Conservation (phyloP, 2,329 filamentous ascomycete species). For the Pyricularia sp. region DNA sequence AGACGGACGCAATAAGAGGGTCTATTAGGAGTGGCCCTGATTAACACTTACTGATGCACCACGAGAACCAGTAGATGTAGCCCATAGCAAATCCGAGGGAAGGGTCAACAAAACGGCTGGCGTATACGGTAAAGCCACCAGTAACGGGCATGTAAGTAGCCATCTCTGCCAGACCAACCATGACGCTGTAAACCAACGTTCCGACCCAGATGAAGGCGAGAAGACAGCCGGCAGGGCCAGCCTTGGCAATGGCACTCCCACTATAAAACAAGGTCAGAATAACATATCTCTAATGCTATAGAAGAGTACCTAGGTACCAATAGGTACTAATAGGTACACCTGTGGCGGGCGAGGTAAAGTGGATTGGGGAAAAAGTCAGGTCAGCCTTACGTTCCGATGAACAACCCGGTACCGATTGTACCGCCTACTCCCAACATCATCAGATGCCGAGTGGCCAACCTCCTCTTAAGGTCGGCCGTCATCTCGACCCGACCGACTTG, state of each 20-base stretch:
- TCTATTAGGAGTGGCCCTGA: neutral
- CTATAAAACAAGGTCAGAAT: neutral
- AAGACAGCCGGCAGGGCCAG: conserved; percentile 57
- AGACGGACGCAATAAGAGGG: neutral
- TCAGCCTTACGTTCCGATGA: conserved; percentile 32
- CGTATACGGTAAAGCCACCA: conserved; percentile 69
- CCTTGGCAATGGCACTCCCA: conserved; percentile 45
- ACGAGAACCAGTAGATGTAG: conserved; percentile 78
- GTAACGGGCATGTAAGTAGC: conserved; percentile 69
- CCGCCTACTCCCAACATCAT: conserved; percentile 59
- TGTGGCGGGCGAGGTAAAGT: neutral
- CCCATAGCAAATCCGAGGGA: conserved; percentile 70
- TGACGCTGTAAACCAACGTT: conserved; percentile 65
- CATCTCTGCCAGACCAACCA: conserved; percentile 63
- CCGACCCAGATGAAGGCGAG: conserved; percentile 64
- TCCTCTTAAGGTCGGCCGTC: conserved; percentile 31
- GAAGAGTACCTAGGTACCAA: neutral
- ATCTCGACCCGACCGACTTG: conserved; percentile 3
- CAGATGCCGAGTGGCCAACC: conserved; percentile 51
- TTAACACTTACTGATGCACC: conserved; percentile 8
- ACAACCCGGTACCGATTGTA: conserved; percentile 52
- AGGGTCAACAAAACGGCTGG: conserved; percentile 63
- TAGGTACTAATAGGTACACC: too few species aligned
- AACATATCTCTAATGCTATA: neutral
- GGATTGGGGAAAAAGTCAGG: neutral